Conservation (phyloP, 2,329 filamentous ascomycete species). For the Trichoderma hamatum region DNA sequence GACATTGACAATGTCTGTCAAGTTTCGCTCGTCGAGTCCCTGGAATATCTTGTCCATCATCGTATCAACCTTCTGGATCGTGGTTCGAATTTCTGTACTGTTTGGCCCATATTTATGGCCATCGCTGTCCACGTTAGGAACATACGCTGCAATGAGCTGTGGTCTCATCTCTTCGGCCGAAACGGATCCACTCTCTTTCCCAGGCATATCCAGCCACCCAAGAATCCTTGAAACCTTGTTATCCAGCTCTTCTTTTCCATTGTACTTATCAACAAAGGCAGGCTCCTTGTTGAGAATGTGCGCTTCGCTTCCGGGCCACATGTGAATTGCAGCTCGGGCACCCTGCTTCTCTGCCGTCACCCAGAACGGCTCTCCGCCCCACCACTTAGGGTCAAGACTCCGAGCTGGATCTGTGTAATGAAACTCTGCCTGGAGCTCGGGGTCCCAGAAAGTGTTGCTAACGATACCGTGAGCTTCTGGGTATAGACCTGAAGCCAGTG, state of each 20-base stretch:
- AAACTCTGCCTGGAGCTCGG: conserved; percentile 74
- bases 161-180: conserved; percentile 65
- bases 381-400: conserved; percentile 88
- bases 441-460: conserved; percentile 94
- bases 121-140: conserved; percentile 85
- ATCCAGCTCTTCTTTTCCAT: conserved; percentile 71
- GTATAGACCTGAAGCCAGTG: conserved; percentile 86
- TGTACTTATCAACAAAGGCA: conserved; percentile 81
- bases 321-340: conserved; percentile 81
- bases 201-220: conserved; percentile 81
- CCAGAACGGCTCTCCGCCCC: conserved; percentile 93
- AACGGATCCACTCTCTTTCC: conserved; percentile 60
- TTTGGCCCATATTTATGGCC: conserved; percentile 92
- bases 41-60: conserved; percentile 79
- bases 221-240: conserved; percentile 80
- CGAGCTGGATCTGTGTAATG: conserved; percentile 77
- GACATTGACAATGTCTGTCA: conserved; percentile 89
- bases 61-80: conserved; percentile 76
- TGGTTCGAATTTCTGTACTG: conserved; percentile 82
- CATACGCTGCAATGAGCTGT: conserved; percentile 91
- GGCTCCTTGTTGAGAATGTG: conserved; percentile 76
- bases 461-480: conserved; percentile 93
- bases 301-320: conserved; percentile 98
- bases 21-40: conserved; percentile 77
- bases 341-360: conserved; percentile 84